Evolutionary conservation across 805 yeast genomes (phyloP), one percentile per base, ranked within the genome.

Genomic region (Nakazawaea pomicola): DNA sequence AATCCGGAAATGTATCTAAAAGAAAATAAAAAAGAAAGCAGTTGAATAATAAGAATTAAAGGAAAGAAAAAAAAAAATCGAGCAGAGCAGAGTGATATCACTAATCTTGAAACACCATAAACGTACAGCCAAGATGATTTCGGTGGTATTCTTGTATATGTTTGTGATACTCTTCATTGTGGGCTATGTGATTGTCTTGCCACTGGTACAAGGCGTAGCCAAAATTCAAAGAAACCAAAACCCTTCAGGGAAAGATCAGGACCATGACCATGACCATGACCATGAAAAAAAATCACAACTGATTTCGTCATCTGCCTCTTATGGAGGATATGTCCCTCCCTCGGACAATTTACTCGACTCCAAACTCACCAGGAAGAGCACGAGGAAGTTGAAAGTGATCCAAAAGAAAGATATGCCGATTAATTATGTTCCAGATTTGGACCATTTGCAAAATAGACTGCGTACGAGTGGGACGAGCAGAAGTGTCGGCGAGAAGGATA

Each of bases 121-220:
- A n/a, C n/a, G n/a, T n/a, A n/a, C n/a, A n/a, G n/a, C n/a, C n/a
- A n/a, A n/a, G n/a, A n/a, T n/a, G n/a, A n/a, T n/a, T n/a, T n/a
- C 24, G 33, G 20, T 10, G 20, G 21, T 11, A 6, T 16, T 37
- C 10, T 19, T 43, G 16, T 41, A 37, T 18, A 23, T 43, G 15
- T 15, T 31, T 12, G 25, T 32, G 10, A 23, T 46, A 12, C 10
- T 36, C 6, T 20, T 40, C 27, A 30, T 43, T 9, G 23, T 46
- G 4, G 43, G 34, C 3, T 39, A 43, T 12, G 40, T 38, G 12
- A 18, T 38, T 10, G 14, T 40, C 9, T 32, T 46, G 12, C 49
- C 49, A 2, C 25, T 34, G 29, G 23, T 46, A 18, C 41, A 44
- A 19, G 46, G 46, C 5, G 43, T 44, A 3, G 47, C 36, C 25